Base-by-base conservation (phyloP, 345 rosid genomes). In the Eucalyptus cloeziana region DNA sequence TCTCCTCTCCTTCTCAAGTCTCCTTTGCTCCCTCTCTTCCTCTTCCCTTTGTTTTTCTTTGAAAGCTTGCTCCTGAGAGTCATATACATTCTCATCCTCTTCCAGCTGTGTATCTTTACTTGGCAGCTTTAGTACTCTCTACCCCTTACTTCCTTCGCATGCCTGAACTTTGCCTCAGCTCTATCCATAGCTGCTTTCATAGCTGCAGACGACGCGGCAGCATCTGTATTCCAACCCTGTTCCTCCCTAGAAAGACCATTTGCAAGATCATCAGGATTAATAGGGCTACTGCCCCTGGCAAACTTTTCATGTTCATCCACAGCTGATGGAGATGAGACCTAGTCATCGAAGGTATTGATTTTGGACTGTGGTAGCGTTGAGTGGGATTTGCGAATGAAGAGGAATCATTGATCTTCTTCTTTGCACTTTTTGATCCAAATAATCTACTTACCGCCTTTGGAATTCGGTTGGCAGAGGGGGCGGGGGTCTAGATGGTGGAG, bases 101-200 rank as follows among this genome's bases (percentile, higher is more conserved):
- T 88, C 91, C 81, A 88, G 81, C 89, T 67, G 88, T 67, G 71
- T 37, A 64, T 92, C 94, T 90, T 87, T 92, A 88, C 89, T 91
- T 91, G 76, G 91, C 86, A 90, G 91, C 67, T 90, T 91, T 92
- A 85, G 93, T 45, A 87, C 86, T 85, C 79, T 76, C 91, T 90
- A 71, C 89, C 93, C 90, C 93, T 91, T 91, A 92, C 90, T 79
- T 86, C 90, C 88, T 86, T 90, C 21, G 87, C 91, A 86, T 94
- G 90, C 87, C 87, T 60, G 90, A 94, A 90, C 88, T 94, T 94
- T 17, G 93, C 94, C 90, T 92, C 95, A 81, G 93, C 94, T 90
- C 92, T 94, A 71, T 93, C 93, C 93, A 94, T 91, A 69, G 95
- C 95, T 58, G 90, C 93, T 91, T 93, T 93, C 95, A 92, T 92